Evolutionary conservation across 78 protist genomes (phyloP), one percentile per base, ranked within the genome.

Genomic region (Dictyostelium purpureum): DNA sequence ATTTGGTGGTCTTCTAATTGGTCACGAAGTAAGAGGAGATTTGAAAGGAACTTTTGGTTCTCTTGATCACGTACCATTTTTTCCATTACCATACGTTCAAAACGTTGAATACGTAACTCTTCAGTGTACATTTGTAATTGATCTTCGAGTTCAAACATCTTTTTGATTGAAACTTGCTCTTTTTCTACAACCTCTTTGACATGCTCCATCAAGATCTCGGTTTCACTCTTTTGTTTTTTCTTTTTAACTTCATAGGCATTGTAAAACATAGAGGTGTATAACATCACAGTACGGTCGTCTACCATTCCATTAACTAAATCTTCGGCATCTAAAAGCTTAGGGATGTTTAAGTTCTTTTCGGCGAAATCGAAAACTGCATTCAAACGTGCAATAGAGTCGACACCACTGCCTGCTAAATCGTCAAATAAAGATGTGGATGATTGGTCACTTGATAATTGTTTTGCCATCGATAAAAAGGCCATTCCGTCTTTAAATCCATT

Each of bases 181-280:
- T 59, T 33, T 11, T 73, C 82, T 0, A 82, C 80, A 24, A 66
- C 6, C 2, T 85, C 92, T 21, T 57, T 59, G 1, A 85, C 82
- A 18, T 66, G 45, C 21, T 73, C 82, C 56, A 42, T 57, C 4
- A 85, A 11, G 0, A 38, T 4, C 7, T 85, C 82, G 6, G 2
- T 45, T 21, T 73, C 76, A 24, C 63, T 16, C 21, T 85, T 73
- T 21, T 82, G 37, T 38, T 19, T 26, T n/a, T 85, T 85, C 42
- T 38, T 47, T 0, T 24, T 61, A 16, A 69, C 71, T 3, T 66
- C 87, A 63, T 77, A 89, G 75, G 94, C 96, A 57, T 47, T 69
- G 94, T 79, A 89, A 65, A 94, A 94, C 90, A 94, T 47, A 5
- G 82, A 63, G 0, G 89, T 80, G 19, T 94, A 94, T 11, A 94